Evolutionary conservation across 805 yeast genomes (phyloP), one percentile per base, ranked within the genome.

Genomic region (Metschnikowia cerradonensis): DNA sequence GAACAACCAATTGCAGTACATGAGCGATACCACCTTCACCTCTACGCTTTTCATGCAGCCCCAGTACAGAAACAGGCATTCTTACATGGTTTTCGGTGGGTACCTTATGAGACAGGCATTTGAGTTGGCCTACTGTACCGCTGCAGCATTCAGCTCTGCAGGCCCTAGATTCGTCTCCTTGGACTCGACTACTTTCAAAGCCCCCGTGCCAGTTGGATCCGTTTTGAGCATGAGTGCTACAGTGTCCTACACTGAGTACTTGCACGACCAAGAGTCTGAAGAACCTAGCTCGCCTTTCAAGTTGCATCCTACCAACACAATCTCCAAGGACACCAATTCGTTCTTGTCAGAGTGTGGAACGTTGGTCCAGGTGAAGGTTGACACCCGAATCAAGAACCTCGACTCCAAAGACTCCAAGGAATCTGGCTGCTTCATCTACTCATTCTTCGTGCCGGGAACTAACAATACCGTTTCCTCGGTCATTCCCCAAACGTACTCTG

Each of bases 121-220:
- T 66, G 98, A 91, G 67, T 79, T 91, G 61, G 97, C 96, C 1
- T 91, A 90, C 65, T 90, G 96, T 69, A 82, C 92, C 15, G 90
- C 96, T 6, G 96, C 96, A 5, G 88, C 95, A 1, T 90, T 91
- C 62, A 76, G 96, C 2, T 83, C 83, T 57, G 83, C 92, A 14
- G 82, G 86, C 53, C 97, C 98, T 40, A 77, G 97, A 64, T 91
- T 91, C 59, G 88, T 90, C 10, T 86, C 96, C 2, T 77, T 91
- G 58, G 97, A 91, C 66, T 86, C 94, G 20, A 90, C 96, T 40
- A 87, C 95, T 22, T 91, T 91, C 77, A 84, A 87, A 62, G 87
- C 91, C 17, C 98, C 98, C 2, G 98, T 91, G 6, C 97, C 97
- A 1, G 97, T 91, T 15, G 97, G 98, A 1, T 83, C 91, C 1